Evolutionary conservation across 2,329 filamentous ascomycete species (phyloP), one percentile per base, ranked within the genome.

Genomic region (Teratosphaeria viscida): DNA sequence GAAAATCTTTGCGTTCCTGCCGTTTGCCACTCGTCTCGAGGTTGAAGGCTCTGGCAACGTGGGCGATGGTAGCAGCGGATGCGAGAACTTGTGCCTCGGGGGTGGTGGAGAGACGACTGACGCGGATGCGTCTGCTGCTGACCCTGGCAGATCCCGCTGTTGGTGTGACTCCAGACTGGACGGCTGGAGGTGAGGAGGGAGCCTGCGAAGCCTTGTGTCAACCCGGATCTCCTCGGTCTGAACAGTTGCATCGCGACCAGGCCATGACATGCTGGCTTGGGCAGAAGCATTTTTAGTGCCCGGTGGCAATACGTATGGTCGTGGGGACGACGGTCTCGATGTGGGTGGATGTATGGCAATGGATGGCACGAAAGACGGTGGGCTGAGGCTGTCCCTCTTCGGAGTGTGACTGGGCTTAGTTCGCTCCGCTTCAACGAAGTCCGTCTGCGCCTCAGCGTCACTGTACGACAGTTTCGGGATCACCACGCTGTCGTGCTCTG

Each of bases 141-240:
- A 32, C 27, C 8, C 53, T 27, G 53, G 16, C 12, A 54, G 2
- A 16, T 54, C 53, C 16, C 26, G 34, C 39, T 19, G 54, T 49
- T 49, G 43, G 19, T 23, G 43, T 6, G 19, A n/a, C 43, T 54
- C 23, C 19, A 54, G 59, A 58, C 59, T 77, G 59, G 79, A 74
- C 57, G 81, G 81, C n/a, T 76, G 76, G 62, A 95, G 88, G 69
- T 94, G 88, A 1, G 84, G 78, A 14, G 90, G 90, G 29, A 96
- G 79, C 65, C 85, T 86, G 62, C 87, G 83, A 53, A 90, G 77
- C 62, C 91, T 84, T 75, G 85, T 84, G 70, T 95, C 92, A 5
- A 95, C 83, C 59, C 89, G 84, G 60, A 97, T 96, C 61, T 90
- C 89, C 66, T 97, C 92, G 0, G 94, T 99, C 77, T 99, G 94